A percentile compares a stretch with the other conserved stretches of the same genome.
Conservation (phyloP, 2,329 filamentous ascomycete species). For the Thelonectria discophora region DNA sequence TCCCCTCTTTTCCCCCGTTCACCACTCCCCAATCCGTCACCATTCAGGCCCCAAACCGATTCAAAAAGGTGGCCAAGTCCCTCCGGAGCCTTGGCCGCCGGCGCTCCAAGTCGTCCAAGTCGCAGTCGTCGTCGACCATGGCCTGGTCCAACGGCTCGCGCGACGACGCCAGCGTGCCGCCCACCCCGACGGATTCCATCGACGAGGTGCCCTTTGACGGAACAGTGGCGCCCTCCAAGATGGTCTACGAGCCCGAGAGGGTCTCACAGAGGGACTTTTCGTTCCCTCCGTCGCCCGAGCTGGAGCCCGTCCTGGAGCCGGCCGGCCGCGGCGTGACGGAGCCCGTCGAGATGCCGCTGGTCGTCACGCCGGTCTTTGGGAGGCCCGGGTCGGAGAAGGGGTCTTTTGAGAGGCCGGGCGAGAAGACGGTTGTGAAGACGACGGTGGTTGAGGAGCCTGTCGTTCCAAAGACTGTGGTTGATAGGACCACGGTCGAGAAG, state of each 20-base stretch:
- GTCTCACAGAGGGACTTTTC: not conserved
- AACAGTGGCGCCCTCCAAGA: not conserved
- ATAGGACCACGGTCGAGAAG: not conserved
- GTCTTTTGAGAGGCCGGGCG: too few relatives aligned
- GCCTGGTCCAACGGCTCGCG: slow-evolving; percentile 15
- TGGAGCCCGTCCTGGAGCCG: not conserved
- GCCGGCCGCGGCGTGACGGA: too few relatives aligned
- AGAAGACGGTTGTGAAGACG: not conserved
- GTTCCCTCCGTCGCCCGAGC: not conserved
- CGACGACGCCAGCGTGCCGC: slow-evolving; percentile 1
- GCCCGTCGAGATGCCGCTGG: not conserved
- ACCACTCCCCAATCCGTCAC: not conserved
- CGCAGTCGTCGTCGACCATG: slow-evolving; percentile 12
- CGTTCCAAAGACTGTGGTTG: not conserved
- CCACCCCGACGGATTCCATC: slow-evolving; percentile 3
- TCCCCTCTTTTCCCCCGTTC: too few relatives aligned
- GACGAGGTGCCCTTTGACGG: not conserved
- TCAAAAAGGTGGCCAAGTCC: slow-evolving; percentile 23
- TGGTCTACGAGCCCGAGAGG: not conserved
- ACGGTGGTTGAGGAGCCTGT: not conserved
- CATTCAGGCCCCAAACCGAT: slow-evolving; percentile 17
- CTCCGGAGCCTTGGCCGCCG: slow-evolving; percentile 19
- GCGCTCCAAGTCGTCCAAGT: slow-evolving; percentile 23
- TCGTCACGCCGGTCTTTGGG: not conserved
- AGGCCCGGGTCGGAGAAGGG: too few relatives aligned